Conservation (phyloP, 192 early-diverging fungal species). For the Phlyctochytrium bullatum region DNA sequence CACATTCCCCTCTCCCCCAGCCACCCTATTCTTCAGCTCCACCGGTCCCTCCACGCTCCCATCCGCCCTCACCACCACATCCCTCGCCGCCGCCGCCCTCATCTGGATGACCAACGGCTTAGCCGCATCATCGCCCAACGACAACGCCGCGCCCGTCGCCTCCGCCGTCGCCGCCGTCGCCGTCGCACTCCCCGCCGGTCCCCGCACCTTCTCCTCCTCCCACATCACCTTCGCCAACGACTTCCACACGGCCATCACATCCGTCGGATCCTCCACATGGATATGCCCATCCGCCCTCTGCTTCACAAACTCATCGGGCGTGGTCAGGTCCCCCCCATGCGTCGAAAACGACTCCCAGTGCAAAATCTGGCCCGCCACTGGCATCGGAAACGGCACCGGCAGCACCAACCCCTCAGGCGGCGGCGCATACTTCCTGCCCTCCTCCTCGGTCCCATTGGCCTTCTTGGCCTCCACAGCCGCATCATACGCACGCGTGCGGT, state of each 20-base stretch:
- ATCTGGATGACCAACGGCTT: not conserved
- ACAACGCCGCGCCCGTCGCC: not conserved
- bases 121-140: no score
- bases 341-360: not conserved
- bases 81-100: not conserved
- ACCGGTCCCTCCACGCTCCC: not conserved
- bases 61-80: not conserved
- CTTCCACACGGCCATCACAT: not conserved
- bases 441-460: not conserved
- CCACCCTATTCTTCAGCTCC: no score
- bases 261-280: not conserved
- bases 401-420: not conserved
- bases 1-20: not conserved
- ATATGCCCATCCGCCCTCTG: not conserved
- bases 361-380: conserved; percentile 2
- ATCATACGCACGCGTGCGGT: not conserved
- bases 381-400: not conserved
- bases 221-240: not conserved
- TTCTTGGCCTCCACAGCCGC: not conserved
- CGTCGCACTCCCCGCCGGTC: not conserved
- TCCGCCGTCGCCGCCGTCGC: not conserved
- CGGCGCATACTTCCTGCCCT: not conserved
- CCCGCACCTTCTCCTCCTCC: not conserved
- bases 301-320: not conserved
- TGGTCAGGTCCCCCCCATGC: not conserved